Base-by-base conservation (phyloP, 192 early-diverging fungal genomes). In the Coemansia pectinata region DNA sequence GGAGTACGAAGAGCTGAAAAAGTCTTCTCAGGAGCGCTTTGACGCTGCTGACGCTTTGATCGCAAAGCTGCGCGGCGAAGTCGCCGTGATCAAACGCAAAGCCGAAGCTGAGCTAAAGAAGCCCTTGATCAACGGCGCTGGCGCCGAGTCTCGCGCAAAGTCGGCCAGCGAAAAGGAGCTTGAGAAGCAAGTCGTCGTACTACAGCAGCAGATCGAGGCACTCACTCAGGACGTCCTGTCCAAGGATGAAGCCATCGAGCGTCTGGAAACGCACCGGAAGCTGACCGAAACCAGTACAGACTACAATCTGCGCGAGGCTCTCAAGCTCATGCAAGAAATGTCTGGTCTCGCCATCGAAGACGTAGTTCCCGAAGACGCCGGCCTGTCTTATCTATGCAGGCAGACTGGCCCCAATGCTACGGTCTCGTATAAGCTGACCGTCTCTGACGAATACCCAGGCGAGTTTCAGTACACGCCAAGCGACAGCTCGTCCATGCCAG, bases 401-500 rank as follows among this genome's bases (percentile, higher is more conserved):
- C 81, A 84, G 71, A 47, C 73, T 5, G 77, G 77, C 14, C 65
- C 65, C 21, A 40, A 45, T 11, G 63, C 62, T 8, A 27, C 71
- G 0, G 72, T 70, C 52, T 48, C 62, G 29, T 84, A 76, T 33
- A 69, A 71, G 65, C 67, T 84, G 66, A 84, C 81, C 0, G 70
- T 68, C 17, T 73, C 79, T 40, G 81, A 84, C 58, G 77, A 84
- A 33, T 21, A 73, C 34, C 81, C 77, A 17, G 25, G 58, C 65
- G 73, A 79, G 21, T 84, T 71, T 77, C 77, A 84, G 68, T 84
- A 84, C 63, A 67, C 73, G 53, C 81, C 81, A 15, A 63, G 48
- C 19, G 73, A 67, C 27, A 65, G 66, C 34, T 53, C 67, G 10
- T 38, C 70, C 2, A 41, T 41, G 33, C 62, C 72, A 33, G 64